Evolutionary conservation across 495 filamentous ascomycete genomes (phyloP).

Genomic region (Aspergillus conjunctus): DNA sequence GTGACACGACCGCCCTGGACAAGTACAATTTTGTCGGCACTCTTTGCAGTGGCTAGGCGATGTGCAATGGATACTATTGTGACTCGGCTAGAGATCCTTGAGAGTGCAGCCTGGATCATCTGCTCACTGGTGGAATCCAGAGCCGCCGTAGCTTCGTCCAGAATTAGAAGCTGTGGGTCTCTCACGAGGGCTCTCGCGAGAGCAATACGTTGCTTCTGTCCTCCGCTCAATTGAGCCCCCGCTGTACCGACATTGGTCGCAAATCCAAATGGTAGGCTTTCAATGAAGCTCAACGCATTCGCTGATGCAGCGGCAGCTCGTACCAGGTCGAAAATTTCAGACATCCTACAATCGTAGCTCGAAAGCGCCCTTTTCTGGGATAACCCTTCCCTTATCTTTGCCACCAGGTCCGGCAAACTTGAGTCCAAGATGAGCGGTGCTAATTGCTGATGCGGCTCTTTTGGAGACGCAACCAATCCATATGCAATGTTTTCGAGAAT

Average conservation of each 20-base stretch:
- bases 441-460: constrained; percentile 41
- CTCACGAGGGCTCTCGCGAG: constrained; percentile 60
- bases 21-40: constrained; percentile 36
- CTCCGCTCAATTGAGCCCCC: constrained; percentile 51
- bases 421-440: constrained; percentile 29
- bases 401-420: constrained; percentile 31
- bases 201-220: constrained; percentile 68
- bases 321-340: constrained; percentile 23
- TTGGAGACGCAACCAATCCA: constrained; percentile 55
- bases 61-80: constrained; percentile 52
- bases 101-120: constrained; percentile 68
- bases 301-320: constrained; percentile 37
- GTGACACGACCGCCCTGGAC: constrained; percentile 32
- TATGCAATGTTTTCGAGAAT: constrained; percentile 70
- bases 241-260: constrained; percentile 52
- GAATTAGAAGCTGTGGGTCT: constrained; percentile 47
- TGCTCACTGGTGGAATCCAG: constrained; percentile 63
- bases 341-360: constrained; percentile 25
- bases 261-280: constrained; percentile 47
- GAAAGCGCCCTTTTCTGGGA: too few species aligned
- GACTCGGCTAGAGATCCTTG: constrained; percentile 29
- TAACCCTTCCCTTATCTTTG: too few species aligned
- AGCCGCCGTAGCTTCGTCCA: constrained; percentile 59
- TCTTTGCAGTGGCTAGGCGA: constrained; percentile 44
- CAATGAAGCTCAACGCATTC: constrained; percentile 45